Conservation (phyloP, 2,329 filamentous ascomycete genomes). For the Ceratocystis colombiana region DNA sequence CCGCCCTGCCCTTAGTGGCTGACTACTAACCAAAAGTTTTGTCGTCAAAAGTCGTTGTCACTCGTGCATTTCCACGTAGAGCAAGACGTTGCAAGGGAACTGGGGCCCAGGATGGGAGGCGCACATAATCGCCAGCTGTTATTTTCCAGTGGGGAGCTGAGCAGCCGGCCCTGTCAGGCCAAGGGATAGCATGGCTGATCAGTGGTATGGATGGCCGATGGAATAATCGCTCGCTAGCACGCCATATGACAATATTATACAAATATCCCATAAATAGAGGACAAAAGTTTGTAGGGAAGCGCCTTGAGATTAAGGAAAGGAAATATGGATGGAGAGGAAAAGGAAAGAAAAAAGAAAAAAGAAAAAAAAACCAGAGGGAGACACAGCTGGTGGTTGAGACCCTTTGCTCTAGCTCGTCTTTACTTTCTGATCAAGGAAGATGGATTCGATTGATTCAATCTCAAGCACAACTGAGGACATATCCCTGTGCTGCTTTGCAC, state of each 20-base stretch:
- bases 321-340: background rate
- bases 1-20: too few species aligned
- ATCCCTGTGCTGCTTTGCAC: too few species aligned
- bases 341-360: background rate
- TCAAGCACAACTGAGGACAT: too few species aligned
- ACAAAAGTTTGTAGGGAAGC: background rate
- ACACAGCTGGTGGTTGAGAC: background rate
- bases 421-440: too few species aligned
- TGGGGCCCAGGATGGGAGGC: background rate
- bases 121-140: background rate
- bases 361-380: background rate
- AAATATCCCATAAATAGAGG: background rate
- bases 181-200: slow-evolving; percentile 5
- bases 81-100: background rate
- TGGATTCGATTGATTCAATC: too few species aligned
- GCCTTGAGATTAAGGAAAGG: background rate
- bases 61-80: background rate
- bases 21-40: background rate
- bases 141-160: background rate
- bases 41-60: background rate
- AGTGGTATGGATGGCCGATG: slow-evolving; percentile 18
- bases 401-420: too few species aligned
- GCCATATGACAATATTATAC: background rate
- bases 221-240: slow-evolving; percentile 16
- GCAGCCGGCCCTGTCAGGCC: slow-evolving; percentile 6